Evolutionary conservation across 2,329 filamentous ascomycete species (phyloP), one percentile per base, ranked within the genome.

Genomic region (Penicillium sp.): DNA sequence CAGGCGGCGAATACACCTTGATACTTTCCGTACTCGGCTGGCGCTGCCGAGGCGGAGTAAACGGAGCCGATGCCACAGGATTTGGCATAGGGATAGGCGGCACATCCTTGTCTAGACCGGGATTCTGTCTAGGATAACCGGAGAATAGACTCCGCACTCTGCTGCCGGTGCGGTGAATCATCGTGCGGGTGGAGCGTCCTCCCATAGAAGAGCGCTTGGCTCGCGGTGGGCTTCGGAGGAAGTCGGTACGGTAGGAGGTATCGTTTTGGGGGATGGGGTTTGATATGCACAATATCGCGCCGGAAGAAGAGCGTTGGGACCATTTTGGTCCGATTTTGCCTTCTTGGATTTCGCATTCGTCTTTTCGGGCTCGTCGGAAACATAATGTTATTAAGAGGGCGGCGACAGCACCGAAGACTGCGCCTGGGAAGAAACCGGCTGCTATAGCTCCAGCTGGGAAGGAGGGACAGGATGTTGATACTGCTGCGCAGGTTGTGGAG

Each of bases 331-430:
- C 49, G 8, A 64, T 34, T 44, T 71, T 74, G 5, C 59, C 50
- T 29, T 66, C 64, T 49, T 62, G 57, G 5, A 57, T 58, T 37
- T 63, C 58, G 26, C 63, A 60, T 49, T 61, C 56, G 22, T 63
- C 58, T 38, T 70, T 68, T 10, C 52, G 48, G 1, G 53, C 35
- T 22, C 63, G 57, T 47, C 75, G 69, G 51, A 76, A 61, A 60
- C 71, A 76, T 53, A 72, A 68, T 37, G 72, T 63, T 53, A 86
- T 69, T 72, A 79, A 61, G 80, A 84, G 35, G 82, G 82, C 66
- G 74, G 79, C 35, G 77, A 87, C 45, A 73, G 73, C 70, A 7
- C 78, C 78, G 29, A 74, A 68, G n/a, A 78, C 50, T 16, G 76
- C 64, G 6, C 78, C 78, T 3, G 78, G 74, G 61, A 79, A 78